Base-by-base conservation (phyloP, 495 filamentous ascomycete species). In the Astrocystis sublimbata region DNA sequence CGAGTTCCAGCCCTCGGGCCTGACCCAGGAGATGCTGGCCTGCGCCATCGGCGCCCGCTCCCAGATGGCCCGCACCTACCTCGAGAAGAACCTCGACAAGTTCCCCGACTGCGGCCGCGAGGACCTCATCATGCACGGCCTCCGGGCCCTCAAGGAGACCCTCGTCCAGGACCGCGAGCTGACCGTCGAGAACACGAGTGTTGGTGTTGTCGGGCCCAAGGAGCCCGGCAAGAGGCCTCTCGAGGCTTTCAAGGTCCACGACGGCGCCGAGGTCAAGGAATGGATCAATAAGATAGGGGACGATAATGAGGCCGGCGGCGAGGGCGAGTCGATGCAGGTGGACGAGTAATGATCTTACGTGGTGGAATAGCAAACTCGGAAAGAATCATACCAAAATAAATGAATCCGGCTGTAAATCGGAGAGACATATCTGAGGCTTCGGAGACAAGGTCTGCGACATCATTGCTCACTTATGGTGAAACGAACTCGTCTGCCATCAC, bases 151-250 rank as follows among this genome's bases (percentile, higher is more conserved):
- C 71, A 97, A 96, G 85, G 94, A 98, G 83, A 96, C 89, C 57
- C 79, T 98, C 72, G 88, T 89, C 62, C 93, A 97, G 85, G 94
- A 97, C 75, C 96, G 96, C 80, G 93, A 97, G 85, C 79, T 98
- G 73, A 97, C 92, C 56, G 85, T 96, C 40, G 94, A 97, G 67
- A 98, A 98, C 77, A 94, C 92, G 51, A 96, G 91, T 65, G 84
- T 98, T 41, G 92, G 89, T 51, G 86, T 96, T 50, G 88, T 91
- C 21, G 93, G 93, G 17, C 63, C 89, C 24, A 73, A 82, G 55
- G 79, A 78, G 35, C 84, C 85, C 53, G 85, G 80, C 4, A 72
- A 75, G 67, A 68, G 72, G 68, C 84, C 79, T 66, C 75, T 87
- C 26, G 89, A 94, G 81, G 87, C 85, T 73, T 98, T 98, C 78